Conservation (phyloP, 1,139 yeast species). For the Debaryomyces subglobosus region DNA sequence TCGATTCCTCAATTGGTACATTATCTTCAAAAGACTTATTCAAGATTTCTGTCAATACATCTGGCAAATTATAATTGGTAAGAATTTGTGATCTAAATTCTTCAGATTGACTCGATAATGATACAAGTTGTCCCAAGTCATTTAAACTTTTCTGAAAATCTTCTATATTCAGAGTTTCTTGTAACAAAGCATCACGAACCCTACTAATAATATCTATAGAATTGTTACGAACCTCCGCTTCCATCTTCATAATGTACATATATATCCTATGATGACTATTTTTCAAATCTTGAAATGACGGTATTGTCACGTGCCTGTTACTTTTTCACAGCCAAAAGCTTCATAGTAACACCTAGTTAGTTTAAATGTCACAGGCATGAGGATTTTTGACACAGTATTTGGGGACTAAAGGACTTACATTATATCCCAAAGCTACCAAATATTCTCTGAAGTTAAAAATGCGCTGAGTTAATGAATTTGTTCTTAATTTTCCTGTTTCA, state of each 20-base stretch:
- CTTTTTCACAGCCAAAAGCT: background rate
- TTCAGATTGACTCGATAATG: slow-evolving; percentile 7
- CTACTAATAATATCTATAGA: background rate
- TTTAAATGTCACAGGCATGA: slow-evolving; percentile 40
- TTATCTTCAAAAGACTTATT: background rate
- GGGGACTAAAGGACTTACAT: slow-evolving; percentile 45
- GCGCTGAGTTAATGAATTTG: slow-evolving; percentile 39
- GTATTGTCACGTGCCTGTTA: background rate
- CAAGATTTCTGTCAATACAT: background rate
- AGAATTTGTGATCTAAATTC: slow-evolving; percentile 6
- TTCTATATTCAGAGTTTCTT: background rate
- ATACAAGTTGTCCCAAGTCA: slow-evolving; percentile 8
- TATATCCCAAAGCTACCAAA: slow-evolving; percentile 40
- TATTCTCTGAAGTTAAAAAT: slow-evolving; percentile 49
- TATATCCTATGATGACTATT: background rate
- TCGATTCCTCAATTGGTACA: background rate
- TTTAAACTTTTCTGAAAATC: slow-evolving; percentile 1
- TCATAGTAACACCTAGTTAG: slow-evolving; percentile 11
- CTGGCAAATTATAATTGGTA: background rate
- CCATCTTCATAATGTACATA: background rate
- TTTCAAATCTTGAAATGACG: background rate
- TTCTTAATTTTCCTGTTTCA: slow-evolving; percentile 31
- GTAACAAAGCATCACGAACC: background rate
- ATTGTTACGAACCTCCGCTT: background rate
- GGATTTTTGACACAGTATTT: slow-evolving; percentile 44